Base-by-base conservation (phyloP, 306 rosid species). In the Prosopis cineraria region DNA sequence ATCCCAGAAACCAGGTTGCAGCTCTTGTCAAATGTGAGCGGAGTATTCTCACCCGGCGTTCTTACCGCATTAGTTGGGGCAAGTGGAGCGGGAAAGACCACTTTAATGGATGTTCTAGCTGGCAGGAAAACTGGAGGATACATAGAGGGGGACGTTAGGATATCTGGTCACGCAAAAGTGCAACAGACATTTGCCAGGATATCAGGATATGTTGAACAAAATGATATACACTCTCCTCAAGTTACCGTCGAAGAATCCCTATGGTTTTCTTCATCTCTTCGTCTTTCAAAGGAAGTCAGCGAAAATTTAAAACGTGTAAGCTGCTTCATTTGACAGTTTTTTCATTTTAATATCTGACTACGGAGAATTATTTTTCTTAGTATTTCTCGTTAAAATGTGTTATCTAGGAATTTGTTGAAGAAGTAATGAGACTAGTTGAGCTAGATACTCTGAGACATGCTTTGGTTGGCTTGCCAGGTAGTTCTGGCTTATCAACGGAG, bases 21-120 rank as follows among this genome's bases (percentile, higher is more conserved):
- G 48, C 94, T 93, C 52, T 84, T 90, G 88, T 85, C 94, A 10
- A 83, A 85, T 43, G 98, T 93, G 68, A 89, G 94, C 3, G 96
- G 98, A 29, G 93, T 93, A 12, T 91, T 93, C 83, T 87, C 96
- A 47, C 98, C 96, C 0, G 98, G 94, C 19, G 87, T 93, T 64
- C 96, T 93, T 36, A 91, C 96, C 52, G 98, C 98, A 66, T 78
- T 90, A 37, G 95, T 90, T 65, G 98, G 98, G 37, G 73, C 98
- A 36, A 93, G 98, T 75, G 98, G 98, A 52, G 98, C 98, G 9
- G 98, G 96, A 69, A 90, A 93, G 87, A 93, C 98, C 72, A 93
- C 98, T 70, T 72, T 93, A 79, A 91, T 93, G 98, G 98, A 93
- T 72, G 98, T 93, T 36, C 93, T 93, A 41, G 96, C 98, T 22